Base-by-base conservation (phyloP, 345 rosid genomes). In the Litchi chinensis region DNA sequence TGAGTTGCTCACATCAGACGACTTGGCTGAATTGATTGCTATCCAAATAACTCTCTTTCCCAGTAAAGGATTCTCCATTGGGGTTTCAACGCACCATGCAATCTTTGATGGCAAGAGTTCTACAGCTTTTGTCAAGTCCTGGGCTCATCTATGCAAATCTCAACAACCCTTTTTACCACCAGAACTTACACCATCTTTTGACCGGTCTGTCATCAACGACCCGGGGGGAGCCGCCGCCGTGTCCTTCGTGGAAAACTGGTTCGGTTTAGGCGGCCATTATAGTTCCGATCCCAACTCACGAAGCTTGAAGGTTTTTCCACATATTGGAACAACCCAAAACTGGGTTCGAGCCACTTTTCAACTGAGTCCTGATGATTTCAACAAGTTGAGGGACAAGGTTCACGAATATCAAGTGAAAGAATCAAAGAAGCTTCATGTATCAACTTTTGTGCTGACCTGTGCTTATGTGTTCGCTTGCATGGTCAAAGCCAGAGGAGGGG, bases 11-110 rank as follows among this genome's bases (percentile, higher is more conserved):
- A 50, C 70, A 5, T 80, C 87, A 0, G 82, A 86, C 2, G 76
- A 84, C 0, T 52, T 57, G 0, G 80, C 76, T 5, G 60, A 75
- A 4, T 9, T 68, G 0, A 8, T 83, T 0, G 12, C 79, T 16
- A 4, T 77, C 16, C 83, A 83, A 37, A 77, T 77, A 10, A 83
- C 86, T 2, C 16, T 68, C 18, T 83, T 83, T 54, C 76, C 77
- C 5, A 76, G 73, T 5, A 10, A 57, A 28, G 79, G 86, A 0
- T 73, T 83, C 21, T n/a, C 52, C 63, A 72, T 77, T n/a, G 80
- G 84, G 0, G 12, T 52, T n/a, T 16, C 50, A 6, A 6, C 32
- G 1, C 68, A 81, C 63, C 83, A 77, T 28, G 81, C 79, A 0
- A 56, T 74, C 11, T 13, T 73, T 18, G 79, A 83, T 21, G 79